phyloP scores from a whole-genome alignment of 768 basidiomycete species.

The Lactifluus volemus region DNA sequence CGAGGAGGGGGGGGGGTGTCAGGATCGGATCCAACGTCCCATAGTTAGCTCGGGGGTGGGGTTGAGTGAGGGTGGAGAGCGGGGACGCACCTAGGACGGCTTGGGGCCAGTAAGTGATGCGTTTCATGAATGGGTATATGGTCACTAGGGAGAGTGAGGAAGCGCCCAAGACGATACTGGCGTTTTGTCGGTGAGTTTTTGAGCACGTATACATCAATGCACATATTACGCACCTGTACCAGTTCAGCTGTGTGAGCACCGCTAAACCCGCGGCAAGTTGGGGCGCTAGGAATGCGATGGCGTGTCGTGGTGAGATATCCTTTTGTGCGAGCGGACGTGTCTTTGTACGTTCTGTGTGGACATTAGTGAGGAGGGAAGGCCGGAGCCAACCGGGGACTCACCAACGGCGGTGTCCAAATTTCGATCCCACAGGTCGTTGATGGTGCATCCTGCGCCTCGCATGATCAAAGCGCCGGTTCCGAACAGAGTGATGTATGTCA shows the following conservation, averaged over 20 bases:
- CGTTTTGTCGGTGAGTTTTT: neutral
- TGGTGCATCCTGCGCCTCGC: conserved; percentile 97
- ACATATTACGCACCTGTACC: conserved; percentile 65
- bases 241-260: conserved; percentile 84
- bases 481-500: conserved; percentile 76
- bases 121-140: conserved; percentile 94
- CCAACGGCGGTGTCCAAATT: conserved; percentile 89
- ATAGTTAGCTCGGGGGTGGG: no score
- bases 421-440: conserved; percentile 98
- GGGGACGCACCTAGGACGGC: conserved; percentile 70
- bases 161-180: conserved; percentile 85
- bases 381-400: conserved; percentile 27
- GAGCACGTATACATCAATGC: neutral
- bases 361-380: neutral
- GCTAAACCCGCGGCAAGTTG: conserved; percentile 80
- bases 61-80: no score
- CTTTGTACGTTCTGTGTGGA: conserved; percentile 64
- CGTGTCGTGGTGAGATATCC: conserved; percentile 66
- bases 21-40: no score
- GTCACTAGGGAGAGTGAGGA: conserved; percentile 82
- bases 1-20: no score
- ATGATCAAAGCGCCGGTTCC: conserved; percentile 88
- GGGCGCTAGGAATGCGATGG: conserved; percentile 68
- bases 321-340: conserved; percentile 81
- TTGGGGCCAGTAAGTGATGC: conserved; percentile 95